Base-by-base conservation (phyloP, 441 rosid genomes). In the Daphne laureola region DNA sequence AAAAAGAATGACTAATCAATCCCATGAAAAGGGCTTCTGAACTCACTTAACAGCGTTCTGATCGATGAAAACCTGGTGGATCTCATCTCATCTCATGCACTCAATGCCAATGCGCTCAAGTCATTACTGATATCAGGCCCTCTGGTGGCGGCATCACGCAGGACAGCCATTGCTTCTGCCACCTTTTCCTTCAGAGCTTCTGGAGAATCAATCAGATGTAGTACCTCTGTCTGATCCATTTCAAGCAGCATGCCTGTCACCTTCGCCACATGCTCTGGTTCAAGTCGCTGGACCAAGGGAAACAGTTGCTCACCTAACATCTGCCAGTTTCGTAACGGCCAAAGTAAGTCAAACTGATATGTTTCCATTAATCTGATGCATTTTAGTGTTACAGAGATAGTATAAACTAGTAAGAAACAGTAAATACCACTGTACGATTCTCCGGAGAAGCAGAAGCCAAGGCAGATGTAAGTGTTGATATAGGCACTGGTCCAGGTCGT, bases 231-330 rank as follows among this genome's bases (percentile, higher is more conserved):
- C 41, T 83, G 89, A 46, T 89, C 95, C 95, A 89, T 89, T 80
- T 86, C 96, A 54, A 89, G 62, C 61, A 89, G 53, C 92, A 89
- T 89, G 12, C 95, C 95, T 0, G 96, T 89, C 14, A 89, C 86
- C 71, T 89, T 89, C 0, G 75, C 75, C 5, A 46, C 80, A 14
- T 76, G 67, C 13, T 61, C 73, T 12, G 84, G 86, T 67, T 80
- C 81, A 4, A 79, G 71, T 46, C 62, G 63, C 50, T 72, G 64
- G 61, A 87, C 96, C 4, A 80, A 74, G 31, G 93, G 93, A 70
- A 59, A 87, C 18, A 87, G 82, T 25, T 78, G 76, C 42, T 78
- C 89, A 8, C 92, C 96, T 5, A 87, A 74, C 67, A 84, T 80
- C 88, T 82, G 63, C 40, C 49, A 41, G 17, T 17, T 27, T 51